A percentile compares a stretch with the other conserved stretches of the same genome.
Evolutionary conservation across 2,329 filamentous ascomycete genomes (phyloP).

Genomic region (Nemania bipapillata): DNA sequence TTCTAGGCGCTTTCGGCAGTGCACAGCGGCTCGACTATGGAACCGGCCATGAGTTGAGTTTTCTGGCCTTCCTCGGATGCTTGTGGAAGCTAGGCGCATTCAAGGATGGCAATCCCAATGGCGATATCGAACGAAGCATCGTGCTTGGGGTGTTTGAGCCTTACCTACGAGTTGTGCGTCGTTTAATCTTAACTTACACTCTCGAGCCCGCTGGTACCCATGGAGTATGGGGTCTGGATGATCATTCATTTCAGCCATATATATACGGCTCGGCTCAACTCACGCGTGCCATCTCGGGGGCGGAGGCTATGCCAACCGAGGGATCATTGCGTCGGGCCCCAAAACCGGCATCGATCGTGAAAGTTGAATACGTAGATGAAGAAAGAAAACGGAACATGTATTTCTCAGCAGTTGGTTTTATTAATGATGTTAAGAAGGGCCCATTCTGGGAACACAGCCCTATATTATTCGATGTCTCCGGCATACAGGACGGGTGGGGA

Average conservation of each 20-base stretch:
- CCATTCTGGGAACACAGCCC: constrained; percentile 98
- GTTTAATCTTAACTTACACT: constrained; percentile 87
- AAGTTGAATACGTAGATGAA: constrained; percentile 70
- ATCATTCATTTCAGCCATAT: constrained; percentile 93
- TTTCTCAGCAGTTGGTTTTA: constrained; percentile 95
- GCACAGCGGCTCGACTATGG: constrained; percentile 91
- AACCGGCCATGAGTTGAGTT: constrained; percentile 94
- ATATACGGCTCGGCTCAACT: constrained; percentile 95
- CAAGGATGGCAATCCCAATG: constrained; percentile 61
- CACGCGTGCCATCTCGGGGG: constrained; percentile 75
- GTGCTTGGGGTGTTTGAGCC: constrained; percentile 85
- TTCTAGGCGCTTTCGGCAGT: constrained; percentile 88
- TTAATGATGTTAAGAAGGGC: constrained; percentile 94
- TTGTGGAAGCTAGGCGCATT: constrained; percentile 93
- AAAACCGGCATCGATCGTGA: constrained; percentile 75
- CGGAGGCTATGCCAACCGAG: constrained; percentile 76
- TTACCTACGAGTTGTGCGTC: constrained; percentile 77
- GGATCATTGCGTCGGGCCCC: constrained; percentile 79
- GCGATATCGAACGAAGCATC: constrained; percentile 77
- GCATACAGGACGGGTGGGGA: constrained; percentile 91
- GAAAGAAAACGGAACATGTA: constrained; percentile 82
- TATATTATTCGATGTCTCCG: constrained; percentile 92
- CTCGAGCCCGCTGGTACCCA: constrained; percentile 96
- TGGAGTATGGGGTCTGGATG: constrained; percentile 98
- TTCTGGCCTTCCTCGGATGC: constrained; percentile 87